Base-by-base conservation (phyloP, 177 flowering plant genomes). In the Vitis hybrid region DNA sequence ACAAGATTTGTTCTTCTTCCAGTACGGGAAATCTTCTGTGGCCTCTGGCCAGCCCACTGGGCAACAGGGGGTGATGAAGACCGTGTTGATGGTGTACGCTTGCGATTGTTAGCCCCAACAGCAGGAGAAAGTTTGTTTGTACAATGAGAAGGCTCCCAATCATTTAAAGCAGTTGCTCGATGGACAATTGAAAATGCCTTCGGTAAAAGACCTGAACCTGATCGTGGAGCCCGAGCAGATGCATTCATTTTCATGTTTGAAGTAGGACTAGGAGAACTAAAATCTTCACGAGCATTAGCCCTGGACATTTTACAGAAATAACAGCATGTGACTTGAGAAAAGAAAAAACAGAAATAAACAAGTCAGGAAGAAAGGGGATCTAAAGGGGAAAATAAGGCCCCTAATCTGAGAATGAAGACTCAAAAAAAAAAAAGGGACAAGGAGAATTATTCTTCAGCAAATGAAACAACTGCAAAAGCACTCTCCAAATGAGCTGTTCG, bases 61-160 rank as follows among this genome's bases (percentile, higher is more conserved):
- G 86, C 79, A 60, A 89, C 93, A 73, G 97, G 93, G 49, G 98
- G 95, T 64, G 98, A 88, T 63, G 94, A 83, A 63, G 97, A 87
- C 51, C 85, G 84, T 45, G 84, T 67, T 70, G 94, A 82, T 50
- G 85, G 62, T 39, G 88, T 75, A 52, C 91, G 90, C 69, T 89
- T 94, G 60, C 92, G 89, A 81, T 83, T 89, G 70, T 69, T 87
- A 71, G 74, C 75, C 55, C 87, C 92, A 77, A 56, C 78, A 66
- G 78, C 69, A 68, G 80, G 74, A 71, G 86, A 80, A 58, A 79
- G 80, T 80, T 87, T 91, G 80, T 74, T 88, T 67, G 84, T 73
- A 75, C 82, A 77, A 56, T 79, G 80, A 62, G 93, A 74, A 68
- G 84, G 67, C 72, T 94, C 98, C 93, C 92, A 88, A 56, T 90